Conservation (phyloP, 2,329 filamentous ascomycete species). For the Chrysoporthe puriensis region DNA sequence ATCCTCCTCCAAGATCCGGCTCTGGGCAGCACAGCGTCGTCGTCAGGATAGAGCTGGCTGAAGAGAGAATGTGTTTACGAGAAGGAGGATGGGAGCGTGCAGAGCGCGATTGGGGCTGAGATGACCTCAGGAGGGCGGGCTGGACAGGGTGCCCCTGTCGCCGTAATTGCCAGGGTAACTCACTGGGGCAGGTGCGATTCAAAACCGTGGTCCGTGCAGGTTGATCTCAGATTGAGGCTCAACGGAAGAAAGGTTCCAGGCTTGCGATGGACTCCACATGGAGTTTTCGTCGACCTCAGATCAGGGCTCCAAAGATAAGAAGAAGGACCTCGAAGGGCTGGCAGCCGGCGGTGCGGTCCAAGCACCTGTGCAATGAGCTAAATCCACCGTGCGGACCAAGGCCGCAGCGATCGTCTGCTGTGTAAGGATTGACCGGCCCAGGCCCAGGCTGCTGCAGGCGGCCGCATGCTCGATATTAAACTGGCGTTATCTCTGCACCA, state of each 20-base stretch:
- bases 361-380: neutral
- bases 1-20: neutral
- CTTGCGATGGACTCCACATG: neutral
- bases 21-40: slow-evolving; percentile 9
- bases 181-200: slow-evolving; percentile 20
- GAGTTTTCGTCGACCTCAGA: neutral
- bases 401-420: neutral
- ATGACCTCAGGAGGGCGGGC: neutral
- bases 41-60: neutral
- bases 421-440: slow-evolving; percentile 6
- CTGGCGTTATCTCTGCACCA: slow-evolving; percentile 20
- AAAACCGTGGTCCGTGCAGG: slow-evolving; percentile 17
- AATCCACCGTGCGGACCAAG: neutral
- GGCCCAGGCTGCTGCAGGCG: slow-evolving; percentile 9
- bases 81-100: slow-evolving; percentile 17
- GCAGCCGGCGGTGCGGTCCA: neutral
- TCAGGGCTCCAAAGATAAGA: neutral
- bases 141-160: slow-evolving; percentile 19
- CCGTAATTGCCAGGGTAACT: slow-evolving; percentile 23
- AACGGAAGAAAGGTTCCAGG: neutral
- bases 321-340: neutral
- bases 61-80: slow-evolving; percentile 18
- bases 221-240: slow-evolving; percentile 22
- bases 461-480: slow-evolving; percentile 11
- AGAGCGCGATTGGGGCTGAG: slow-evolving; percentile 18